Percentiles rank a stretch among this genome's conserved stretches.
phyloP scores from a whole-genome alignment of 305 asterid genomes.

The Rubia occidens region DNA sequence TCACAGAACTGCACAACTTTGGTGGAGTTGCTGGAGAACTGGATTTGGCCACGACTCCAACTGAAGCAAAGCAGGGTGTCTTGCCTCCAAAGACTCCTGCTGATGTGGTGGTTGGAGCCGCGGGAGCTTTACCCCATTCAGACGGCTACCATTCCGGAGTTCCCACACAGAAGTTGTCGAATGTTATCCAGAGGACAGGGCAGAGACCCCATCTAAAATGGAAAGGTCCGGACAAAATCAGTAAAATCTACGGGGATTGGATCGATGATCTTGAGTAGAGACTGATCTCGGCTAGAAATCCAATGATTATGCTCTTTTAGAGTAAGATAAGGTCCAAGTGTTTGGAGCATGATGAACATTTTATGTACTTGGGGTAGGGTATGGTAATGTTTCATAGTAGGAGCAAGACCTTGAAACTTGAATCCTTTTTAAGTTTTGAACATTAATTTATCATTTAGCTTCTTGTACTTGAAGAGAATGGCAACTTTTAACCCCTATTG shows the following conservation, averaged over 20 bases:
- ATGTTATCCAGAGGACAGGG: constrained; percentile 44
- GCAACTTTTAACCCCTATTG: too few species aligned
- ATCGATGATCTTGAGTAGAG: constrained; percentile 59
- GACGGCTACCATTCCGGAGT: constrained; percentile 48
- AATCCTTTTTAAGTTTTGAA: not conserved
- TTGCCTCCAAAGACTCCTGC: constrained; percentile 26
- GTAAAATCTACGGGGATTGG: constrained; percentile 91
- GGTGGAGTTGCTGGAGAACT: constrained; percentile 54
- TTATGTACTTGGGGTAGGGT: not conserved
- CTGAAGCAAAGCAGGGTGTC: constrained; percentile 38
- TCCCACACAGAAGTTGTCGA: constrained; percentile 49
- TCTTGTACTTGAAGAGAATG: too few species aligned
- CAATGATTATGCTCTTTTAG: not conserved
- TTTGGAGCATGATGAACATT: not conserved
- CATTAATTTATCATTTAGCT: not conserved
- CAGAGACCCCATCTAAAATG: constrained; percentile 51
- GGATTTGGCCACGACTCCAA: constrained; percentile 33
- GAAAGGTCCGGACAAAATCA: constrained; percentile 90
- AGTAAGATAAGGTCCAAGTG: not conserved
- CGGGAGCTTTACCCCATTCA: constrained; percentile 34
- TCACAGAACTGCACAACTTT: constrained; percentile 56
- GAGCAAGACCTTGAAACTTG: not conserved
- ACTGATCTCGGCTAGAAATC: not conserved
- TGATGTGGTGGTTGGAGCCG: constrained; percentile 28
- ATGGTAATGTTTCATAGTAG: not conserved